Percentiles rank a stretch among this genome's conserved stretches.
phyloP scores from a whole-genome alignment of 805 yeast genomes.

The Metschnikowia colocasiae region DNA sequence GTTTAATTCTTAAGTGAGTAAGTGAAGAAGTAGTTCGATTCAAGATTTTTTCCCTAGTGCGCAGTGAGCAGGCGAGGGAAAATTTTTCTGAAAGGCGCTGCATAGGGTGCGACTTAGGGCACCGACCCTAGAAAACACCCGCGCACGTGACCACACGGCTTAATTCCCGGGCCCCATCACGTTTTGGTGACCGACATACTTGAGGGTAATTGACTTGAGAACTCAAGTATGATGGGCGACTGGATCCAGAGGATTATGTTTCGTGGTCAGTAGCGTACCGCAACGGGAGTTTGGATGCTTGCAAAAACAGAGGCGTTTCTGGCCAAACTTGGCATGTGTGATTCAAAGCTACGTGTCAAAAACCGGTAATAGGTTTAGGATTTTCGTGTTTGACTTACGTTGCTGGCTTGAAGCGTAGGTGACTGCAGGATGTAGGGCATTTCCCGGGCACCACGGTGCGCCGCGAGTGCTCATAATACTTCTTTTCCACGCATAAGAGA shows the following conservation, averaged over 20 bases:
- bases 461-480: background rate
- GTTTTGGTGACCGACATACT: too few relatives aligned
- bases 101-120: slow-evolving; percentile 14
- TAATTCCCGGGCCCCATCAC: background rate
- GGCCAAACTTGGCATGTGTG: too few relatives aligned
- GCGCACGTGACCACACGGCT: slow-evolving; percentile 12
- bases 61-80: slow-evolving; percentile 20
- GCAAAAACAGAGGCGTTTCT: too few relatives aligned
- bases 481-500: background rate
- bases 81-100: slow-evolving; percentile 18
- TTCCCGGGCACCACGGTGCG: background rate
- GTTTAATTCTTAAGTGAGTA: slow-evolving; percentile 30
- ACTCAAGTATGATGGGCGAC: too few relatives aligned
- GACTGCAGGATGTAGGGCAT: background rate
- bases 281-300: too few relatives aligned
- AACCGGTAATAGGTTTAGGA: too few relatives aligned
- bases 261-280: too few relatives aligned
- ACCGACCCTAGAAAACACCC: slow-evolving; percentile 9
- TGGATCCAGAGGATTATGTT: too few relatives aligned
- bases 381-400: too few relatives aligned
- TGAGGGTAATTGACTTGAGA: too few relatives aligned
- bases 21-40: slow-evolving; percentile 16
- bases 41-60: slow-evolving; percentile 14
- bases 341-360: too few relatives aligned
- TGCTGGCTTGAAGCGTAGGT: background rate